Conservation (phyloP, 805 yeast genomes). For the Cyberlindnera amylophila region DNA sequence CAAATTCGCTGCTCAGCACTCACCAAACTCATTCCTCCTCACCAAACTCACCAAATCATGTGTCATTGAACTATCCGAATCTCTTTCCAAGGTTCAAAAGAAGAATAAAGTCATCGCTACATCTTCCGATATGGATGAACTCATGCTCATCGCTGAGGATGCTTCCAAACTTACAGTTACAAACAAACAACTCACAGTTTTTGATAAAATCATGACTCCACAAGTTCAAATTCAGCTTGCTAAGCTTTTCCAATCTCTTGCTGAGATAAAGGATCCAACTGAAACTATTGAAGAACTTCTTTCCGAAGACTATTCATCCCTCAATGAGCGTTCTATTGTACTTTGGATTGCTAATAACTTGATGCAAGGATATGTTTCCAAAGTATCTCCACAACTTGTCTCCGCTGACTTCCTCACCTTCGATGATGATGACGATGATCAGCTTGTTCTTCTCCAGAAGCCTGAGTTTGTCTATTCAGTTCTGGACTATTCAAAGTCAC, state of each 20-base stretch:
- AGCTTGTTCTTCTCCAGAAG: constrained; percentile 13
- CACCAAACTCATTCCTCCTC: constrained; percentile 11
- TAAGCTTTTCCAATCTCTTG: constrained; percentile 22
- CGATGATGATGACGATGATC: constrained; percentile 19
- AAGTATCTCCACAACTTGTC: constrained; percentile 11
- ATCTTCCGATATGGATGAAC: constrained; percentile 10
- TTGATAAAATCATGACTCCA: constrained; percentile 22
- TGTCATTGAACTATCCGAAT: constrained; percentile 22
- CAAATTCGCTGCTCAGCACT: constrained; percentile 13
- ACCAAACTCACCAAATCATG: constrained; percentile 17
- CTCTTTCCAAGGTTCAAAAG: constrained; percentile 11
- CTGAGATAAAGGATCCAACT: constrained; percentile 17
- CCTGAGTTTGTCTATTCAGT: constrained; percentile 30
- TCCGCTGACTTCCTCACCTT: constrained; percentile 29
- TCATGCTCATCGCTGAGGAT: constrained; percentile 22
- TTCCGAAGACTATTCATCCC: constrained; percentile 14
- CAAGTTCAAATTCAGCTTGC: constrained; percentile 21
- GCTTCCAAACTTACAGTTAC: constrained; percentile 1
- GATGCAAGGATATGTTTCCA: constrained; percentile 23
- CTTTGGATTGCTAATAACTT: constrained; percentile 39
- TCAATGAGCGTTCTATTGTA: constrained; percentile 25
- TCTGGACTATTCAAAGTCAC: constrained; percentile 39
- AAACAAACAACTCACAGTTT: constrained; percentile 15
- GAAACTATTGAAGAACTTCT: constrained; percentile 22
- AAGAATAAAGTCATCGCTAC: constrained; percentile 11